Percentiles rank a stretch among this genome's conserved stretches.
phyloP scores from a whole-genome alignment of 352 stramenopile genomes.

The Globisporangium solare region DNA sequence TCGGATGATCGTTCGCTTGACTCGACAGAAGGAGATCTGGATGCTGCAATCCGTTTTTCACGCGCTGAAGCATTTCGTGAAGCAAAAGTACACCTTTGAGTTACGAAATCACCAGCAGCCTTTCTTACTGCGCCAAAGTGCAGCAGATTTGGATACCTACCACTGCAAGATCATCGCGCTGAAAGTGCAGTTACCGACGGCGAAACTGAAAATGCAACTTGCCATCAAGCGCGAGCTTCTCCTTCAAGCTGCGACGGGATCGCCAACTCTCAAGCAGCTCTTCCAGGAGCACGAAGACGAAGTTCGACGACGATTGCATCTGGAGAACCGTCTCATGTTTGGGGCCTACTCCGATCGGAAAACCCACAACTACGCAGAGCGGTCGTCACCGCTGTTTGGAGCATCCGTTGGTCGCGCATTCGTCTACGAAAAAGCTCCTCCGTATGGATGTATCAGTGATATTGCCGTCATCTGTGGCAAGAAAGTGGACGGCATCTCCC shows the following conservation, averaged over 20 bases:
- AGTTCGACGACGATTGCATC: slow-evolving; percentile 42
- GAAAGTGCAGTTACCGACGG: slow-evolving; percentile 25
- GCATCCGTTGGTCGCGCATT: slow-evolving; percentile 37
- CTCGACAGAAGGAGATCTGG: slow-evolving; percentile 27
- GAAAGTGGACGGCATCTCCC: slow-evolving; percentile 58
- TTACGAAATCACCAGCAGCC: slow-evolving; percentile 18
- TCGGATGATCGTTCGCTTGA: slow-evolving; percentile 18
- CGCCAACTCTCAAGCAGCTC: slow-evolving; percentile 69
- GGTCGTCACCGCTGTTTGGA: slow-evolving; percentile 41
- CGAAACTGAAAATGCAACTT: slow-evolving; percentile 22
- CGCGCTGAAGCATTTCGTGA: slow-evolving; percentile 34
- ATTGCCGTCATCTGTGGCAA: slow-evolving; percentile 65
- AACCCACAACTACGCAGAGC: slow-evolving; percentile 64
- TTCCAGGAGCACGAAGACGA: slow-evolving; percentile 61
- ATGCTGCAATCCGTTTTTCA: slow-evolving; percentile 34
- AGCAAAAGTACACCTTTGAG: slow-evolving; percentile 37
- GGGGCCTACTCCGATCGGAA: slow-evolving; percentile 60
- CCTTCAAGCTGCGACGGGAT: slow-evolving; percentile 34
- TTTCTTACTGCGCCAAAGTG: slow-evolving; percentile 38
- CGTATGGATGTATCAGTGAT: slow-evolving; percentile 65
- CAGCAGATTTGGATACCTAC: slow-evolving; percentile 41
- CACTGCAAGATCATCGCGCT: slow-evolving; percentile 44
- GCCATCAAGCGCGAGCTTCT: slow-evolving; percentile 18
- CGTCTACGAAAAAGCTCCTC: slow-evolving; percentile 53
- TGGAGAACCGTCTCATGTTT: slow-evolving; percentile 77